phyloP scores from a whole-genome alignment of 345 rosid genomes.

The Combretum micranthum region DNA sequence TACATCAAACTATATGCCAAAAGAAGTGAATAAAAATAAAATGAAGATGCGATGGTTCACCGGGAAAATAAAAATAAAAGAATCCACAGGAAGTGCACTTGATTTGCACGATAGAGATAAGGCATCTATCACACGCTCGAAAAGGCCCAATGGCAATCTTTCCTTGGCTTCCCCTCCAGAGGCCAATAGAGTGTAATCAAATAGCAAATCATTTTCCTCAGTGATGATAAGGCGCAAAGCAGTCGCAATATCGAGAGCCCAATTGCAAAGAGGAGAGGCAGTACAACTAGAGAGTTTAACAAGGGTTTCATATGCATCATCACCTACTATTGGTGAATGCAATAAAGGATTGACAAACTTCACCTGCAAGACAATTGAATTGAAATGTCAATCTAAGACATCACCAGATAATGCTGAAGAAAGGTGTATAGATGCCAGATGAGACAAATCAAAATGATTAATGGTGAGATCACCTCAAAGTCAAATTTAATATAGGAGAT shows the following conservation, averaged over 20 bases:
- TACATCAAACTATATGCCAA: background rate
- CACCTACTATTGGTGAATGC: conserved; percentile 72
- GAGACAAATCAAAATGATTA: no score
- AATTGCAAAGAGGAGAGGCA: conserved; percentile 73
- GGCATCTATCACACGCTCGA: conserved; percentile 69
- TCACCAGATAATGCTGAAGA: background rate
- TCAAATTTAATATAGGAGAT: no score
- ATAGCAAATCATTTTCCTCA: conserved; percentile 47
- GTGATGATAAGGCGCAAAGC: conserved; percentile 67
- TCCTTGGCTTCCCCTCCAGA: conserved; percentile 44
- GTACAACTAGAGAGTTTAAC: conserved; percentile 84
- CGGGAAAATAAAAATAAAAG: conserved; percentile 88
- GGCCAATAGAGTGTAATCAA: conserved; percentile 37
- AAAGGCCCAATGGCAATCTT: conserved; percentile 51
- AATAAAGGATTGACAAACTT: conserved; percentile 78
- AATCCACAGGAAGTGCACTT: conserved; percentile 93
- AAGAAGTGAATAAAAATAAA: conserved; percentile 8
- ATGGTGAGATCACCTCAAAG: no score
- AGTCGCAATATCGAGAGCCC: conserved; percentile 94
- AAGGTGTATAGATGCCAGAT: no score
- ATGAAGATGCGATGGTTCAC: conserved; percentile 32
- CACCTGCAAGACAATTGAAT: conserved; percentile 33
- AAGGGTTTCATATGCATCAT: conserved; percentile 68
- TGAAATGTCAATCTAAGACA: background rate
- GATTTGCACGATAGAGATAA: conserved; percentile 71